These are phyloP conservation scores for Davidsoniella virescens DNA, from an alignment of 2,329 filamentous ascomycete species.

Conservation along the genomic window DNA sequence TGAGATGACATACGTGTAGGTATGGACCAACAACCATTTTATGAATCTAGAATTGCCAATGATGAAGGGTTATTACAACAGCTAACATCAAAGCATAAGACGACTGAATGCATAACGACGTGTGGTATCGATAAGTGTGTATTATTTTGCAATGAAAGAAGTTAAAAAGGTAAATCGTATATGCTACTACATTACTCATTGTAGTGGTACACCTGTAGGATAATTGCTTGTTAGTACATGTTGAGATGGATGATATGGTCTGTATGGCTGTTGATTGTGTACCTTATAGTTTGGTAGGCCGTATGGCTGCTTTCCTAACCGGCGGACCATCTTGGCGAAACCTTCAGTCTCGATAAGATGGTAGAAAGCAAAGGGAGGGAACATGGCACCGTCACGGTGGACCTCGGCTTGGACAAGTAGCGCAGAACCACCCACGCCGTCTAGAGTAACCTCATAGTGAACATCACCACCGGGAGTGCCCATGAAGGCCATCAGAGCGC, in stretches of 20 bases:
- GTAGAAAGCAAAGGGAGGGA: conserved; percentile 90
- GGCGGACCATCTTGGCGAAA: conserved; percentile 89
- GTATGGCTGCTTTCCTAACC: conserved; percentile 69
- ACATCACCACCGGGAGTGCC: conserved; percentile 36
- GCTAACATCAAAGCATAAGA: too few species aligned
- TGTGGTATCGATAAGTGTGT: neutral
- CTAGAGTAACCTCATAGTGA: conserved; percentile 54
- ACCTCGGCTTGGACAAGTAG: conserved; percentile 92
- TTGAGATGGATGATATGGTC: conserved; percentile 2
- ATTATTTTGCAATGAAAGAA: conserved; percentile 2
- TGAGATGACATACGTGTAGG: too few species aligned
- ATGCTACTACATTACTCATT: conserved; percentile 47
- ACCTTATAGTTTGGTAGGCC: conserved; percentile 98
- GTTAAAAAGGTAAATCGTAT: neutral
- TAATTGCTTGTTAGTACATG: conserved; percentile 11
- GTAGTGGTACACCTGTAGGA: conserved; percentile 63
- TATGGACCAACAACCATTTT: too few species aligned
- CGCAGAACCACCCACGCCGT: conserved; percentile 87
- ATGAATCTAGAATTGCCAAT: too few species aligned
- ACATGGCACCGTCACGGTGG: conserved; percentile 95
- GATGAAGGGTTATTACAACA: too few species aligned
- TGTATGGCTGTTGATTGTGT: conserved; percentile 14
- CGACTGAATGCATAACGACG: too few species aligned
- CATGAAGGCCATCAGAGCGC: conserved; percentile 81
- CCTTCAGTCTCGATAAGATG: conserved; percentile 96